Conservation (phyloP, 2,329 filamentous ascomycete genomes). For the Amesomyces nigricolor region DNA sequence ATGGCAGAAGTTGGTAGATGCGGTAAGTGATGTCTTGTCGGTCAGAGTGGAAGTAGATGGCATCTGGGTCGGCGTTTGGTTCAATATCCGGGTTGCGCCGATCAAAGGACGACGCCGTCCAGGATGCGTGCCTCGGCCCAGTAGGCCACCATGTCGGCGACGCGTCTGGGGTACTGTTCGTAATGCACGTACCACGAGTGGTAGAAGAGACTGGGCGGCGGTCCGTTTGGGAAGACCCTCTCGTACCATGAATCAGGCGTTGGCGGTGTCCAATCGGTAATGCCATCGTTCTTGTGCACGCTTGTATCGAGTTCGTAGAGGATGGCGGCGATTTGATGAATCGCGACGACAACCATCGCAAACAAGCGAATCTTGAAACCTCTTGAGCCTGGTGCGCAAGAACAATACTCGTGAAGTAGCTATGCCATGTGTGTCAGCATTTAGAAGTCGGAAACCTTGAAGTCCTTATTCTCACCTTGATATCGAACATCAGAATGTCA, state of each 20-base stretch:
- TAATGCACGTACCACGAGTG: constrained; percentile 18
- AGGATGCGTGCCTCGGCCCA: constrained; percentile 26
- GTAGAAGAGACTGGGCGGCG: constrained; percentile 20
- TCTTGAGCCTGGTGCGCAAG: constrained; percentile 10
- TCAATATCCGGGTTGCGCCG: constrained; percentile 2
- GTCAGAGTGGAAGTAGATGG: constrained; percentile 24
- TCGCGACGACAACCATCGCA: constrained; percentile 20
- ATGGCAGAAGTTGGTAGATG: constrained; percentile 24
- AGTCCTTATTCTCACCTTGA: constrained; percentile 3
- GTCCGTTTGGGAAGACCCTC: not conserved
- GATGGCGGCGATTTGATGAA: constrained; percentile 23
- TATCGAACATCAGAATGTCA: constrained; percentile 7
- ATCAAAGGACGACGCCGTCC: constrained; percentile 26
- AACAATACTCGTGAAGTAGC: constrained; percentile 12
- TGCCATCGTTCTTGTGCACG: constrained; percentile 13
- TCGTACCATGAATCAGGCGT: not conserved
- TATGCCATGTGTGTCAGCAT: not conserved
- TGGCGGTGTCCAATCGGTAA: constrained; percentile 7
- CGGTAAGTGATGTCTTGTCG: constrained; percentile 22
- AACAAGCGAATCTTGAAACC: constrained; percentile 21
- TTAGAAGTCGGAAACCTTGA: not conserved
- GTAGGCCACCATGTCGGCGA: constrained; percentile 26
- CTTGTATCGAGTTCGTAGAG: constrained; percentile 13
- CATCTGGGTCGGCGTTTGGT: constrained; percentile 2
- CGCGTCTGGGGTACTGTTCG: constrained; percentile 22